phyloP scores from a whole-genome alignment of 2,329 filamentous ascomycete genomes.

The Septoria linicola region DNA sequence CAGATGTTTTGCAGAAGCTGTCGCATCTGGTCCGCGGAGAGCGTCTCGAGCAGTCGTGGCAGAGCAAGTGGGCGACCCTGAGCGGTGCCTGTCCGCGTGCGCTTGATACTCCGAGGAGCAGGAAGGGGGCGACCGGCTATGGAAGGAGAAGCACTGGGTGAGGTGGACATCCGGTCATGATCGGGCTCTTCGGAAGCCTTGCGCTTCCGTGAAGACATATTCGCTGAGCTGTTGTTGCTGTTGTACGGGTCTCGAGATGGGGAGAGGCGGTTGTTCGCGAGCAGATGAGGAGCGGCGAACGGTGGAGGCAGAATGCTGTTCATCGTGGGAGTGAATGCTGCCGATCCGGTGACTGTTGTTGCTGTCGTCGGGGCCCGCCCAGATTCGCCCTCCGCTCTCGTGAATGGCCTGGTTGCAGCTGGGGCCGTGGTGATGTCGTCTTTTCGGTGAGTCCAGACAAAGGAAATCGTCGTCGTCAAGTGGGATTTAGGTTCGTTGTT shows the following conservation, averaged over 20 bases:
- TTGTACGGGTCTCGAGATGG: slow-evolving; percentile 50
- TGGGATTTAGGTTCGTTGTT: neutral
- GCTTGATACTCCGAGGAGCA: slow-evolving; percentile 61
- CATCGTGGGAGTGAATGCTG: slow-evolving; percentile 45
- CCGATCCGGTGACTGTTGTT: neutral
- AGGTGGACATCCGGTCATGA: slow-evolving; percentile 82
- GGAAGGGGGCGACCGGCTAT: slow-evolving; percentile 65
- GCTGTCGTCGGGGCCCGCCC: neutral
- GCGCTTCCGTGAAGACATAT: slow-evolving; percentile 65
- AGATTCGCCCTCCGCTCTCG: neutral
- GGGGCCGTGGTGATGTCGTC: neutral
- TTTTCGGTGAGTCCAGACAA: neutral
- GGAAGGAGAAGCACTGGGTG: slow-evolving; percentile 78
- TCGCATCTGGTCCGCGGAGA: slow-evolving; percentile 80
- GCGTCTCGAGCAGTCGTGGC: slow-evolving; percentile 84
- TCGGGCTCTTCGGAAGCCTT: slow-evolving; percentile 75
- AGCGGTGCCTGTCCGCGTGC: slow-evolving; percentile 65
- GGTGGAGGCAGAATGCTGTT: slow-evolving; percentile 60
- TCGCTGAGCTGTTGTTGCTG: slow-evolving; percentile 32
- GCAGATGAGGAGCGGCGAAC: slow-evolving; percentile 63
- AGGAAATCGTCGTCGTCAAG: neutral
- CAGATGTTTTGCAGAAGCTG: slow-evolving; percentile 87
- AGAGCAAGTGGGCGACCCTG: slow-evolving; percentile 62
- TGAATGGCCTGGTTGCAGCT: neutral
- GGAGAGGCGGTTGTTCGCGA: slow-evolving; percentile 60